Conservation (phyloP, 768 basidiomycete genomes). For the Pleurotus tuber-regium region DNA sequence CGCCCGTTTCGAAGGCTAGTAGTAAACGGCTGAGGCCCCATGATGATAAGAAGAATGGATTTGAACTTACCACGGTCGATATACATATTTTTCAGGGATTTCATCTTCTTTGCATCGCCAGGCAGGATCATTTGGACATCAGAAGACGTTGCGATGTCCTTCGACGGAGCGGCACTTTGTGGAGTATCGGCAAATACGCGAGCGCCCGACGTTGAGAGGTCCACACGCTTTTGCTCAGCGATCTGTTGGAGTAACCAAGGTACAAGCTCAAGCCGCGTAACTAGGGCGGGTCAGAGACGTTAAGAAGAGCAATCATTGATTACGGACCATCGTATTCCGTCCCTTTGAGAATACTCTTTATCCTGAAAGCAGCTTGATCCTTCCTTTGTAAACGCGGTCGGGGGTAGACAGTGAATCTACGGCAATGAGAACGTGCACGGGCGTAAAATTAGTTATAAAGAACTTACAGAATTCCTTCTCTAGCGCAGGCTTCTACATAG, state of each 20-base stretch:
- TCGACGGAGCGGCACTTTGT: constrained; percentile 31
- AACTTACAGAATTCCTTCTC: constrained; percentile 81
- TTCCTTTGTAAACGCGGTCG: constrained; percentile 50
- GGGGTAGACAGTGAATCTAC: constrained; percentile 42
- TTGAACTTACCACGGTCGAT: constrained; percentile 56
- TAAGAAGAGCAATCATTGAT: not conserved
- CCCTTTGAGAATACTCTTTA: constrained; percentile 79
- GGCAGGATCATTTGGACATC: constrained; percentile 69
- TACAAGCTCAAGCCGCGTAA: constrained; percentile 66
- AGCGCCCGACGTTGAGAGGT: constrained; percentile 62
- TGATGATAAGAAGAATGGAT: not conserved
- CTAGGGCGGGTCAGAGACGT: constrained; percentile 18
- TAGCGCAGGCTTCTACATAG: constrained; percentile 61
- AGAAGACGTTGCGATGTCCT: constrained; percentile 33
- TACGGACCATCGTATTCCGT: constrained; percentile 70
- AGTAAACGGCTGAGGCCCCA: too few relatives aligned
- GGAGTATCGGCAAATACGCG: constrained; percentile 37
- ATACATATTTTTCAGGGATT: constrained; percentile 69
- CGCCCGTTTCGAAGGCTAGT: constrained; percentile 63
- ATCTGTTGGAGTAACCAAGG: constrained; percentile 76
- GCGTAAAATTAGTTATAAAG: not conserved
- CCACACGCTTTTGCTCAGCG: constrained; percentile 74
- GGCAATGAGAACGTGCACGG: not conserved
- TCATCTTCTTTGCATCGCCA: constrained; percentile 65
- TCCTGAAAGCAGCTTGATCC: constrained; percentile 71